Conservation (phyloP, 495 filamentous ascomycete species). For the Aspergillus cristatus region DNA sequence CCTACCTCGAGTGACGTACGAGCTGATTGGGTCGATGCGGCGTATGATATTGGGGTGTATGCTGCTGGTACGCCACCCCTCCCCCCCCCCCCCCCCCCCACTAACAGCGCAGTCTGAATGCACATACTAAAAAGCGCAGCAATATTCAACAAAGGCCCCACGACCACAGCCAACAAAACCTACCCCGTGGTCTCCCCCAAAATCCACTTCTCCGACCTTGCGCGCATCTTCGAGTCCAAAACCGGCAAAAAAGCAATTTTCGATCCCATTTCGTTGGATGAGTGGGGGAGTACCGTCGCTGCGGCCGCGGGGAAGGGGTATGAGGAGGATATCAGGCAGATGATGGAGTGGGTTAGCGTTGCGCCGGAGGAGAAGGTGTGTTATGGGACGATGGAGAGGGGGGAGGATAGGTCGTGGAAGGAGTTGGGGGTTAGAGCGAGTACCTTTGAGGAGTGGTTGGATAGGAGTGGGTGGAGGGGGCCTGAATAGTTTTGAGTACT, state of each 20-base stretch:
- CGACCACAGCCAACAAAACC: slow-evolving; percentile 10
- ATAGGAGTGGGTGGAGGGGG: slow-evolving; percentile 7
- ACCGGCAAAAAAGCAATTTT: slow-evolving; percentile 8
- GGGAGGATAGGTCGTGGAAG: slow-evolving; percentile 5
- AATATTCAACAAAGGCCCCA: slow-evolving; percentile 7
- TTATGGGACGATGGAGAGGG: slow-evolving; percentile 9
- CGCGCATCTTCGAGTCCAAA: slow-evolving; percentile 5
- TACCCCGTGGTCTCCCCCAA: slow-evolving; percentile 6
- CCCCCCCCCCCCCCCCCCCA: not conserved
- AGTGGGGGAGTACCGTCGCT: slow-evolving; percentile 5
- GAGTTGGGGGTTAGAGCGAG: slow-evolving; percentile 10
- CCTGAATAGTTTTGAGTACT: too few species aligned
- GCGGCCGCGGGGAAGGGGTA: slow-evolving; percentile 6
- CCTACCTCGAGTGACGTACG: slow-evolving; percentile 7
- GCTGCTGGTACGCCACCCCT: slow-evolving; percentile 9
- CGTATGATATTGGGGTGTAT: slow-evolving; percentile 12
- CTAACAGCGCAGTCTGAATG: slow-evolving; percentile 1
- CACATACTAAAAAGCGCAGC: slow-evolving; percentile 2
- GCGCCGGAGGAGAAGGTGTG: slow-evolving; percentile 11
- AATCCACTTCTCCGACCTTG: slow-evolving; percentile 3
- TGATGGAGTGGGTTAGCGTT: slow-evolving; percentile 16
- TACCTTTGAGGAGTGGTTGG: slow-evolving; percentile 17
- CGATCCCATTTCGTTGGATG: slow-evolving; percentile 8
- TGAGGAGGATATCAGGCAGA: slow-evolving; percentile 10
- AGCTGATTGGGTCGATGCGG: slow-evolving; percentile 13